Percentiles rank a stretch among this genome's conserved stretches.
Evolutionary conservation across 371 early-diverging fungal species (phyloP).

Genomic region (Apophysomyces elegans): DNA sequence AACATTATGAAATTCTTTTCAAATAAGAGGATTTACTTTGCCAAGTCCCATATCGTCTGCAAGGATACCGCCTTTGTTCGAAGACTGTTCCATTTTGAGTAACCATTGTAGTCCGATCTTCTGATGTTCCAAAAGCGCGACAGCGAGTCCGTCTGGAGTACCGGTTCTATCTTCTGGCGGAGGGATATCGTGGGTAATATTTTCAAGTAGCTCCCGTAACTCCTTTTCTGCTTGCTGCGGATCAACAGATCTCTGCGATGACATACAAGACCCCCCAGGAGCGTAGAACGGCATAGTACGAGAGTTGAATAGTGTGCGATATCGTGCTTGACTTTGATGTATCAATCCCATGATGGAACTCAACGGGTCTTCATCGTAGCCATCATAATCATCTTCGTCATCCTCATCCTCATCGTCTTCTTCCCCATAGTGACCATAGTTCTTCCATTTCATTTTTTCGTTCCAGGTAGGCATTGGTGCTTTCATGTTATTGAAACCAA

Average conservation of each 20-base stretch:
- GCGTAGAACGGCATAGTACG: neutral
- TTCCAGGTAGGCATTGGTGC: neutral
- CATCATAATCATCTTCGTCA: neutral
- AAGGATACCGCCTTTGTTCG: slow-evolving; percentile 72
- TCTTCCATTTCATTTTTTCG: neutral
- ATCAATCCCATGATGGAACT: neutral
- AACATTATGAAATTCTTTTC: no score
- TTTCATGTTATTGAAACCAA: neutral
- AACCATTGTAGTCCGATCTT: slow-evolving; percentile 70
- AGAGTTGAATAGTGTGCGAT: neutral
- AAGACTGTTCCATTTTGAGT: slow-evolving; percentile 54
- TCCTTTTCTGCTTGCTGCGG: slow-evolving; percentile 38
- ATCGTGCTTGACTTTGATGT: slow-evolving; percentile 1
- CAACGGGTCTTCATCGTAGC: neutral
- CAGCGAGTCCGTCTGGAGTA: slow-evolving; percentile 53
- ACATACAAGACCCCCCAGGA: neutral
- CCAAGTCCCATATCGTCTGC: slow-evolving; percentile 74
- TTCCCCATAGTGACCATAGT: no score
- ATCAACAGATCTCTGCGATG: neutral
- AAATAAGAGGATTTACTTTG: slow-evolving; percentile 25
- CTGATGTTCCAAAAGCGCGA: slow-evolving; percentile 65
- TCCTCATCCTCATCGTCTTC: neutral
- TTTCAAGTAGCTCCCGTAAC: slow-evolving; percentile 47
- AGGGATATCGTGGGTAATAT: slow-evolving; percentile 40
- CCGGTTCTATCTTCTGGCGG: slow-evolving; percentile 51